Conservation (phyloP, 2,329 filamentous ascomycete species). For the Botrytis cinerea region DNA sequence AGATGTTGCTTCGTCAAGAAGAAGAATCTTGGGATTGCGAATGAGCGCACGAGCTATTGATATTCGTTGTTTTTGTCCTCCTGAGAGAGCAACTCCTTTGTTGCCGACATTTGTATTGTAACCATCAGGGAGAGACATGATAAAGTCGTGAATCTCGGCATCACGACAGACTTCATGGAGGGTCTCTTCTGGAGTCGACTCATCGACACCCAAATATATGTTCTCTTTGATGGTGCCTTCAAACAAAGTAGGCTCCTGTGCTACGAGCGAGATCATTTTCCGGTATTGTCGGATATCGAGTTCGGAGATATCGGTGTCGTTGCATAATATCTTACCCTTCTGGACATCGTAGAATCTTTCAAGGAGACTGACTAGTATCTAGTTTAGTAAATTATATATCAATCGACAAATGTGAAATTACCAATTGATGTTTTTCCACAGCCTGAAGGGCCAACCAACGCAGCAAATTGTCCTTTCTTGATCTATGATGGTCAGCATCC, state of each 20-base stretch:
- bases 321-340: slow-evolving; percentile 64
- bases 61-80: slow-evolving; percentile 58
- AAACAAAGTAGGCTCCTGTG: slow-evolving; percentile 69
- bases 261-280: slow-evolving; percentile 66
- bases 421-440: slow-evolving; percentile 21
- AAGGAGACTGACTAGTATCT: slow-evolving; percentile 6
- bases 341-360: slow-evolving; percentile 67
- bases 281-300: slow-evolving; percentile 65
- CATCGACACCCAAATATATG: slow-evolving; percentile 62
- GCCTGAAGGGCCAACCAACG: slow-evolving; percentile 69
- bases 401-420: background rate
- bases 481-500: slow-evolving; percentile 31
- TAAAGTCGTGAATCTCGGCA: slow-evolving; percentile 56
- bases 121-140: slow-evolving; percentile 53
- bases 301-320: slow-evolving; percentile 59
- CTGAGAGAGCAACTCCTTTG: slow-evolving; percentile 51
- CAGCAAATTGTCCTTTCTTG: slow-evolving; percentile 68
- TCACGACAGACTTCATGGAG: slow-evolving; percentile 51
- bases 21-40: slow-evolving; percentile 52
- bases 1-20: slow-evolving; percentile 61
- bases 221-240: slow-evolving; percentile 69
- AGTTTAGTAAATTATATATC: background rate
- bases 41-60: slow-evolving; percentile 57
- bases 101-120: slow-evolving; percentile 51
- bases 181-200: slow-evolving; percentile 44